Evolutionary conservation across 2,329 filamentous ascomycete species (phyloP).

Genomic region (Colletotrichum caudatum): DNA sequence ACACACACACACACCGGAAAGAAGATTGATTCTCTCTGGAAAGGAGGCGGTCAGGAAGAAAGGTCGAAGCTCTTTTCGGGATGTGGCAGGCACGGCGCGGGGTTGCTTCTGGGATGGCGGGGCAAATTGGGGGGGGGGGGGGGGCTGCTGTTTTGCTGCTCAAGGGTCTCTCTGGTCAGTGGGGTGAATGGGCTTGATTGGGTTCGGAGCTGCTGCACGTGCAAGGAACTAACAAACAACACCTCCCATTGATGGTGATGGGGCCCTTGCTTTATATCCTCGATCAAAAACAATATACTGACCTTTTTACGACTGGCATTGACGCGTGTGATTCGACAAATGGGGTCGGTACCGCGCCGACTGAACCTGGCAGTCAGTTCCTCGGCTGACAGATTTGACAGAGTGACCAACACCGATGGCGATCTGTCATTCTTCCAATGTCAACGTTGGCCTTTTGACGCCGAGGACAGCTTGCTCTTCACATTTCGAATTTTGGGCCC

Average conservation of each 20-base stretch:
- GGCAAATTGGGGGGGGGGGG: conserved; percentile 29
- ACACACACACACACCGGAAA: neutral
- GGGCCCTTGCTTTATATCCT: conserved; percentile 13
- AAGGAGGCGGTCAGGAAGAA: conserved; percentile 4
- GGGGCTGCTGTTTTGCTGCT: conserved; percentile 10
- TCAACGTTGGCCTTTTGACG: neutral
- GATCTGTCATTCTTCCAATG: conserved; percentile 31
- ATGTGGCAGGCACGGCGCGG: conserved; percentile 37
- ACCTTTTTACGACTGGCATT: neutral
- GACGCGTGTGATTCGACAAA: neutral
- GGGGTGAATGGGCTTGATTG: neutral
- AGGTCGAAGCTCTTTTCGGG: conserved; percentile 30
- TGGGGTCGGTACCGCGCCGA: neutral
- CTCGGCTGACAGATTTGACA: conserved; percentile 22
- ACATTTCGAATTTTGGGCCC: neutral
- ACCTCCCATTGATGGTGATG: neutral
- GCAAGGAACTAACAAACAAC: conserved; percentile 8
- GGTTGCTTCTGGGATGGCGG: conserved; percentile 39
- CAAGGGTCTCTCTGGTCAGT: conserved; percentile 22
- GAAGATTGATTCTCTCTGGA: neutral
- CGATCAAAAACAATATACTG: no score
- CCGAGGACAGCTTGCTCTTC: conserved; percentile 11
- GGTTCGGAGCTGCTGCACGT: conserved; percentile 9
- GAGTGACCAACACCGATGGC: neutral
- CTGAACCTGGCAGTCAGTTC: neutral